Base-by-base conservation (phyloP, 495 filamentous ascomycete genomes). In the Trypethelium eluteriae region DNA sequence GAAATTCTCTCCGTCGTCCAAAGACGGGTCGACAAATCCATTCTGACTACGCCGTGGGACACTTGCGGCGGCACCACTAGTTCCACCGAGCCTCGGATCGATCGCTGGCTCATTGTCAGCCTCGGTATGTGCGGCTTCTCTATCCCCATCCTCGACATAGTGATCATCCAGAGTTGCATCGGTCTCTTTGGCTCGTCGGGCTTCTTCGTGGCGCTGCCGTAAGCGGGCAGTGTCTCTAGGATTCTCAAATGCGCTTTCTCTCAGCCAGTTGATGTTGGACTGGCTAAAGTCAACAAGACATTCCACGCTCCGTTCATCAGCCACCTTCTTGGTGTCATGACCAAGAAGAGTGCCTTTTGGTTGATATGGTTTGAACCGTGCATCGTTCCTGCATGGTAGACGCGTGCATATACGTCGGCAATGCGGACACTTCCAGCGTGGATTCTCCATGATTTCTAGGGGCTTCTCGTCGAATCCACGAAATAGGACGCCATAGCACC, bases 401-500 rank as follows among this genome's bases (percentile, higher is more conserved):
- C 91, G 96, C 66, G 90, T 93, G 82, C 94, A 98, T 16, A 89
- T 87, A 39, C 86, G 84, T 6, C 82, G 81, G 72, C 94, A 98
- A 66, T 86, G 90, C 0, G 94, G 94, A 70, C 94, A 98, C 71
- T 86, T 80, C 93, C 93, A 98, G 49, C 85, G 76, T 65, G 85
- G 81, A 39, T 88, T 81, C 71, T 92, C 86, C 88, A 97, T 88
- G 0, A 89, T 82, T 10, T 83, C 78, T 71, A 89, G 84, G 0
- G 94, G 94, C 80, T 88, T 86, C 68, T 91, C 81, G 74, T 97
- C 93, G 72, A 96, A 96, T 5, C 89, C 92, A 41, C 94, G 82
- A 75, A 89, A 98, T 0, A 98, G 79, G 44, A 84, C 89, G 16
- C 94, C 93, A 73, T 91, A 98, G 75, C 94, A 96, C 70, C 93